A percentile compares a stretch with the other conserved stretches of the same genome.
Evolutionary conservation across 176 grass and related monocot genomes (phyloP).

Genomic region (Carex pumila): DNA sequence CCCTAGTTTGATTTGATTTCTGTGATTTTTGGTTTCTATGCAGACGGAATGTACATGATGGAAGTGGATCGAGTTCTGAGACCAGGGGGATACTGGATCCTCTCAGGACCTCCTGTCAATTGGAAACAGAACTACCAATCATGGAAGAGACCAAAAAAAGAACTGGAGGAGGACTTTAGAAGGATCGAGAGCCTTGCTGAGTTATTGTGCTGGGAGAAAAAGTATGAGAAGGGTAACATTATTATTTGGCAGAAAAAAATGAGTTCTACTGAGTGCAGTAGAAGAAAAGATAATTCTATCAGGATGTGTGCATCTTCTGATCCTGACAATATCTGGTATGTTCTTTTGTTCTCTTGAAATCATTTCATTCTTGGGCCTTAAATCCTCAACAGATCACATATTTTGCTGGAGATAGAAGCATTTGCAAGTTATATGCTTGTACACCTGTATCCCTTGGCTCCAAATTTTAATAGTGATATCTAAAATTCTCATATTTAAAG

Average conservation of each 20-base stretch:
- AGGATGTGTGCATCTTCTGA: slow-evolving; percentile 51
- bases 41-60: slow-evolving; percentile 86
- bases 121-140: slow-evolving; percentile 50
- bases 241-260: slow-evolving; percentile 61
- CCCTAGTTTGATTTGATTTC: not conserved
- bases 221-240: slow-evolving; percentile 60
- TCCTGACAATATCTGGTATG: slow-evolving; percentile 71
- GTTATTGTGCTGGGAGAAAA: slow-evolving; percentile 80
- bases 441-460: not conserved
- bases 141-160: slow-evolving; percentile 54
- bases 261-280: slow-evolving; percentile 42
- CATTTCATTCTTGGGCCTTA: not conserved
- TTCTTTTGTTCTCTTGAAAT: slow-evolving; percentile 7
- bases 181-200: slow-evolving; percentile 55
- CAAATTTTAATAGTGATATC: not conserved
- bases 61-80: slow-evolving; percentile 75
- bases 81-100: slow-evolving; percentile 79
- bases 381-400: not conserved
- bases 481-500: not conserved
- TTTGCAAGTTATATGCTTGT: not conserved
- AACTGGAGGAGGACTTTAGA: slow-evolving; percentile 38
- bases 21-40: slow-evolving; percentile 16
- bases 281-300: slow-evolving; percentile 25
- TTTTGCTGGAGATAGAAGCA: not conserved
- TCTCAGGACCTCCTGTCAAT: slow-evolving; percentile 71